These are phyloP conservation scores for Phytopythium mirpurense DNA, from an alignment of 352 stramenopile genomes.

Conservation along the genomic window DNA sequence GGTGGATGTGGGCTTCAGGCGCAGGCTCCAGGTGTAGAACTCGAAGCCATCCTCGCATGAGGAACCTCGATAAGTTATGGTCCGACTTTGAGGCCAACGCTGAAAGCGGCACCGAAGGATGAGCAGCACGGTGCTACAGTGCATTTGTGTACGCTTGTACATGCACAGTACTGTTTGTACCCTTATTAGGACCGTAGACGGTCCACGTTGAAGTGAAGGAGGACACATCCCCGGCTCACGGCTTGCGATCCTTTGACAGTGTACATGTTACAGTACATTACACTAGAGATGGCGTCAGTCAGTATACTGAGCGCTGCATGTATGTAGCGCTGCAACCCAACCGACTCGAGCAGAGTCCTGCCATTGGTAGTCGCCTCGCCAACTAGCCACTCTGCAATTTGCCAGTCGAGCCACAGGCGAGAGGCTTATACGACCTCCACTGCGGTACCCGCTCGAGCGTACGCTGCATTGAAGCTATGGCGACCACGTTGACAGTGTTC, in stretches of 20 bases:
- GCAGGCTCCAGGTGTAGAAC: too few species aligned
- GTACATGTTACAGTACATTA: background rate
- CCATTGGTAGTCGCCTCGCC: too few species aligned
- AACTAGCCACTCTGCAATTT: background rate
- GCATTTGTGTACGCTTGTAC: too few species aligned
- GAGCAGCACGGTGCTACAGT: background rate
- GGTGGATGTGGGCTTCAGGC: too few species aligned
- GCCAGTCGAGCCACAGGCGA: background rate
- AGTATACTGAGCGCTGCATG: too few species aligned
- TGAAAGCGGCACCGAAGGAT: background rate
- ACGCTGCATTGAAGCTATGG: background rate
- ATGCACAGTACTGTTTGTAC: too few species aligned
- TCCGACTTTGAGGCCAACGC: background rate
- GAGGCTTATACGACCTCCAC: background rate
- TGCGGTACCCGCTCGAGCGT: too few species aligned
- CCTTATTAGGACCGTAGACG: too few species aligned
- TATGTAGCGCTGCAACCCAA: background rate
- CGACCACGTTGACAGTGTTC: slow-evolving; percentile 7
- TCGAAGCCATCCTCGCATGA: too few species aligned
- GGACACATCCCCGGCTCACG: background rate
- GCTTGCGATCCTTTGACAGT: background rate
- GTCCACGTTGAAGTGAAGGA: background rate
- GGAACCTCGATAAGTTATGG: background rate
- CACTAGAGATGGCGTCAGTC: too few species aligned
- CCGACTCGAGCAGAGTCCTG: too few species aligned